Evolutionary conservation across 148 eudicot species (phyloP), one percentile per base, ranked within the genome.

Genomic region (Camellia japonica): DNA sequence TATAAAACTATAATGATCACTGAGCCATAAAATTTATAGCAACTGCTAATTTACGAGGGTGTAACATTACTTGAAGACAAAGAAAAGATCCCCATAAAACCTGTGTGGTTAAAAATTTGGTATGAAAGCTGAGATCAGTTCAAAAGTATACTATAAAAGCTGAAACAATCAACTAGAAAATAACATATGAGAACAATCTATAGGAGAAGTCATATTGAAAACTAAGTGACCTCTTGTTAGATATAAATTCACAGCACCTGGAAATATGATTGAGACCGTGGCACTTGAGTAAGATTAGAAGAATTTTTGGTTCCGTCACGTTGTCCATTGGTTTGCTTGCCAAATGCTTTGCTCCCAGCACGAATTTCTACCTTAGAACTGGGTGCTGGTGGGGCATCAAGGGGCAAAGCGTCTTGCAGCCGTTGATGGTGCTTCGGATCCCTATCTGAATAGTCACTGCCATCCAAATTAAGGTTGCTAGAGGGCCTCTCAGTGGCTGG

Each of bases 361-460:
- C 79, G 80, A n/a, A 61, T 59, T 72, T 91, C 91, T 61, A 60
- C 70, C 83, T 90, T 90, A 44, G 83, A 67, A 68, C 85, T 81
- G 1, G 82, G 62, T 44, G 60, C 80, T 51, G 70, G 77, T 14
- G 85, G 85, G 43, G 79, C 80, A 80, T 89, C 93, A 80, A 86
- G 91, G 76, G 92, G 93, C 80, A 86, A 84, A 77, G 90, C 84
- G 86, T 93, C 95, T 76, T 85, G 86, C 77, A 82, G 86, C 19
- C 89, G 89, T 55, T 79, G 91, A 13, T 51, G 87, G 78, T 83
- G 92, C 83, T 89, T 86, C 75, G 81, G 79, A 82, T 86, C 93
- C 38, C 84, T 78, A 74, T 90, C 93, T 80, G 54, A 66, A 63
- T 74, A 83, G 43, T 84, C 88, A 77, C 84, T 75, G 68, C 47